Percentiles rank a stretch among this genome's conserved stretches.
Evolutionary conservation across 108 stramenopile species (phyloP).

Genomic region (Cyclostephanos invisitatus): DNA sequence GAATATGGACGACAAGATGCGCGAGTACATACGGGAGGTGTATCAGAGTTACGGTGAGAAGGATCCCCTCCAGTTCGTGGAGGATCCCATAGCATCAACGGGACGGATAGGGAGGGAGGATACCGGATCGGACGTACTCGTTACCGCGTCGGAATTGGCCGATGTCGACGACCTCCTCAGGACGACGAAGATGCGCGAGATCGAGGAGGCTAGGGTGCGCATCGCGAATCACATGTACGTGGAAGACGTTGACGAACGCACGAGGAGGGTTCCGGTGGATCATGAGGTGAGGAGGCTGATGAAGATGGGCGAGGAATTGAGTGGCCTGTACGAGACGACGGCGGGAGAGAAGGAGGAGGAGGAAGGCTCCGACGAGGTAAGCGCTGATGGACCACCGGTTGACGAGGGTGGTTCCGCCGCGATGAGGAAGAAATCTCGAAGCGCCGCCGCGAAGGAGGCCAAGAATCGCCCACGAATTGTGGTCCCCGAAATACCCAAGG

Average conservation of each 20-base stretch:
- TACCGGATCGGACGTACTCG: conserved; percentile 18
- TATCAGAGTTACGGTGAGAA: conserved; percentile 59
- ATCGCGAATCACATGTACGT: conserved; percentile 70
- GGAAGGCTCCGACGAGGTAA: conserved; percentile 4
- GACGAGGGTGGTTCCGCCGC: not conserved
- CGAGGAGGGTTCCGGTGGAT: conserved; percentile 55
- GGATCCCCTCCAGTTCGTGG: conserved; percentile 67
- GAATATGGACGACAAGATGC: conserved; percentile 43
- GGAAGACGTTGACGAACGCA: conserved; percentile 71
- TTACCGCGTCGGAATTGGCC: conserved; percentile 59
- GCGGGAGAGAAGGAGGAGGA: not conserved
- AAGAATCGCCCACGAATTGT: conserved; percentile 15
- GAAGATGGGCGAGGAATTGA: conserved; percentile 31
- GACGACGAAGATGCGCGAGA: conserved; percentile 56
- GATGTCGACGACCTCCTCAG: conserved; percentile 68
- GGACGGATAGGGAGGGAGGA: conserved; percentile 60
- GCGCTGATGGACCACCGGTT: conserved; percentile 18
- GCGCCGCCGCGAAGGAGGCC: not conserved
- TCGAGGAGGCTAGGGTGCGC: conserved; percentile 53
- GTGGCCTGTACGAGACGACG: conserved; percentile 2
- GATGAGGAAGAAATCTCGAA: conserved; percentile 1
- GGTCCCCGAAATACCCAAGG: conserved; percentile 24
- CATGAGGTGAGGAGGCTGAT: conserved; percentile 40
- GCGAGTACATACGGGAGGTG: conserved; percentile 41
- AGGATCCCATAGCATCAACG: conserved; percentile 68